These are phyloP conservation scores for Botryosphaeria dothidea DNA, from an alignment of 2,329 filamentous ascomycete genomes.

Conservation along the genomic window DNA sequence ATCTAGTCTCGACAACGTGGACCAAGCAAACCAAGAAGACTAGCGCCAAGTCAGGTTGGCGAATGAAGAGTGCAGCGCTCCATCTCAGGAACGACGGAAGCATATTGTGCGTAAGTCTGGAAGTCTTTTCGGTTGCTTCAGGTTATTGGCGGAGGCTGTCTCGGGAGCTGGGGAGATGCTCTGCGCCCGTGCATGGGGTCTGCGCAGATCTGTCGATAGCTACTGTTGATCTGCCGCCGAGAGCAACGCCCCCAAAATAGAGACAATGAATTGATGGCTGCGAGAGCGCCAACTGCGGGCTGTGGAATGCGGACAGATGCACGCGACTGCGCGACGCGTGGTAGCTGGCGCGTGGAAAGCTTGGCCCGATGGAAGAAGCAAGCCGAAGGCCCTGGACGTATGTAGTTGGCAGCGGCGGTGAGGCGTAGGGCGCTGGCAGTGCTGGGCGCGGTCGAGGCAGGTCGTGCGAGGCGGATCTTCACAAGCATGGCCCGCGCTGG, in stretches of 20 bases:
- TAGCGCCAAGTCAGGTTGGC: not conserved
- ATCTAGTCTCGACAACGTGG: not conserved
- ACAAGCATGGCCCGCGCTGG: slow-evolving; percentile 3
- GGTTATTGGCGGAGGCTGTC: not conserved
- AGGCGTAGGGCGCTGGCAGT: slow-evolving; percentile 3
- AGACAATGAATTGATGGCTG: not conserved
- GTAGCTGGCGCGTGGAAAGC: slow-evolving; percentile 5
- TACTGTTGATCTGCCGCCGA: slow-evolving; percentile 8
- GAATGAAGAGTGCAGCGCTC: not conserved
- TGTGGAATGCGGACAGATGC: not conserved
- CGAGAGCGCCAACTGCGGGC: not conserved
- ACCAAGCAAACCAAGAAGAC: not conserved
- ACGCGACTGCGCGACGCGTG: slow-evolving; percentile 1
- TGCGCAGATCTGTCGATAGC: slow-evolving; percentile 9
- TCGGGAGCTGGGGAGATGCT: not conserved
- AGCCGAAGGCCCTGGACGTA: not conserved
- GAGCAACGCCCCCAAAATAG: not conserved
- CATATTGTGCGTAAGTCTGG: not conserved
- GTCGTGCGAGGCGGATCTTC: slow-evolving; percentile 3
- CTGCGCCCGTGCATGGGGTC: slow-evolving; percentile 3
- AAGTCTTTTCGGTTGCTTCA: not conserved
- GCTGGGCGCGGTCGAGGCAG: slow-evolving; percentile 8
- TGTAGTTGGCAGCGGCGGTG: slow-evolving; percentile 7
- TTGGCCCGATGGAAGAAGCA: not conserved
- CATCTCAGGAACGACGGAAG: not conserved